Percentiles rank a stretch among this genome's conserved stretches.
These are phyloP conservation scores for Narthecium ossifragum DNA, from an alignment of 106 monocot genomes.

Conservation along the genomic window DNA sequence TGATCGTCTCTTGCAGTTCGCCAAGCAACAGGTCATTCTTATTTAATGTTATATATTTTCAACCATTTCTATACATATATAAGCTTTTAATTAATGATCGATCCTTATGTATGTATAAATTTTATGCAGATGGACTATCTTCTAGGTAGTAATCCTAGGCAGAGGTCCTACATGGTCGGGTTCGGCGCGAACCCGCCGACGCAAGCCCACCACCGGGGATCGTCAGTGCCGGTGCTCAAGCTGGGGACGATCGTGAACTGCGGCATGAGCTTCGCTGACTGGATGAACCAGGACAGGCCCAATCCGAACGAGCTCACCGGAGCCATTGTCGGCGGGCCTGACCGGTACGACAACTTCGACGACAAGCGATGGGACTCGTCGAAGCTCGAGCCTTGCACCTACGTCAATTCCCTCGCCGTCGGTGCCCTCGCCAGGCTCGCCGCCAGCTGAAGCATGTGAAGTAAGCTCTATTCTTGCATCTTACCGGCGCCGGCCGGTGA, in stretches of 20 bases:
- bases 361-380: constrained; percentile 54
- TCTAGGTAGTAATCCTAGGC: constrained; percentile 66
- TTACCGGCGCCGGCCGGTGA: no score
- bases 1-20: constrained; percentile 50
- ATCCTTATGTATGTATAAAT: not conserved
- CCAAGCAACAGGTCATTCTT: constrained; percentile 69
- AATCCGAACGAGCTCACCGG: constrained; percentile 84
- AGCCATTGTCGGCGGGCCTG: constrained; percentile 88
- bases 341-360: constrained; percentile 56
- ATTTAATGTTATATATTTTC: no score
- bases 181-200: constrained; percentile 62
- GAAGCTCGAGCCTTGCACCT: constrained; percentile 69
- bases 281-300: constrained; percentile 44
- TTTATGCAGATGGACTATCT: constrained; percentile 89
- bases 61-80: no score
- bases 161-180: constrained; percentile 77
- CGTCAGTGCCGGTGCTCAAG: constrained; percentile 59
- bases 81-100: not conserved
- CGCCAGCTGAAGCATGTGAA: no score
- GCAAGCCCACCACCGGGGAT: constrained; percentile 77
- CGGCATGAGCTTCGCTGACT: constrained; percentile 61
- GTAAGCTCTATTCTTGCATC: no score
- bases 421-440: constrained; percentile 79
- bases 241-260: constrained; percentile 29
- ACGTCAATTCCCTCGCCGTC: constrained; percentile 86